Evolutionary conservation across 106 monocot genomes (phyloP).

Genomic region (Cymbidium sinense): DNA sequence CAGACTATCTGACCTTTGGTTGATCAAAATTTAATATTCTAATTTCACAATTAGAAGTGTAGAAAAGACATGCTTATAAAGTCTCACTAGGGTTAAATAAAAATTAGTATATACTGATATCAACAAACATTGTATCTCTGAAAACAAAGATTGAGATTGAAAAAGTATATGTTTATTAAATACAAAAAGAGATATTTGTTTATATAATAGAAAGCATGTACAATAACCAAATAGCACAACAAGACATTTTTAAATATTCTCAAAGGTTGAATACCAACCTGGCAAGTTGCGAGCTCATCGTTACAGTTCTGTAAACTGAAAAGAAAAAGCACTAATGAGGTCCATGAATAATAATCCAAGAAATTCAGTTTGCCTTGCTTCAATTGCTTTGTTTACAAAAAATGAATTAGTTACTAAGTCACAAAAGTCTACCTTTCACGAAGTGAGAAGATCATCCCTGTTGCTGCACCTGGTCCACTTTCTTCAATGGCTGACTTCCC

Average conservation of each 20-base stretch:
- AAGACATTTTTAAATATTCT: not conserved
- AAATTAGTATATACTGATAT: not conserved
- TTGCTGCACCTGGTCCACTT: constrained; percentile 87
- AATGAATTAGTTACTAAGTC: not conserved
- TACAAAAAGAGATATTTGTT: not conserved
- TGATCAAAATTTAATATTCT: not conserved
- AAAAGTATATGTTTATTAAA: not conserved
- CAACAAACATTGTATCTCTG: not conserved
- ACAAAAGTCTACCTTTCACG: constrained; percentile 71
- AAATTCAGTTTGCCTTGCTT: not conserved
- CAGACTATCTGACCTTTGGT: not conserved
- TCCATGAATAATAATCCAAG: not conserved
- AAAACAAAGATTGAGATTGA: not conserved
- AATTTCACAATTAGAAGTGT: not conserved
- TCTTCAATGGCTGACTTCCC: constrained; percentile 71
- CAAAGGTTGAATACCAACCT: constrained; percentile 40
- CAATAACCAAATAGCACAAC: not conserved
- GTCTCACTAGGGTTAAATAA: not conserved
- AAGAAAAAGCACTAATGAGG: constrained; percentile 3
- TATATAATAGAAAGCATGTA: not conserved
- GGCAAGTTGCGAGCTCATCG: constrained; percentile 63
- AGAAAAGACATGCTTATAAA: not conserved
- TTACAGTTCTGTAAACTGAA: constrained; percentile 79
- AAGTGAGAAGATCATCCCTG: constrained; percentile 96
- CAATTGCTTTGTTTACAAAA: not conserved